These are phyloP conservation scores for Carnegiea gigantea DNA, from an alignment of 179 eudicot species.

Conservation along the genomic window DNA sequence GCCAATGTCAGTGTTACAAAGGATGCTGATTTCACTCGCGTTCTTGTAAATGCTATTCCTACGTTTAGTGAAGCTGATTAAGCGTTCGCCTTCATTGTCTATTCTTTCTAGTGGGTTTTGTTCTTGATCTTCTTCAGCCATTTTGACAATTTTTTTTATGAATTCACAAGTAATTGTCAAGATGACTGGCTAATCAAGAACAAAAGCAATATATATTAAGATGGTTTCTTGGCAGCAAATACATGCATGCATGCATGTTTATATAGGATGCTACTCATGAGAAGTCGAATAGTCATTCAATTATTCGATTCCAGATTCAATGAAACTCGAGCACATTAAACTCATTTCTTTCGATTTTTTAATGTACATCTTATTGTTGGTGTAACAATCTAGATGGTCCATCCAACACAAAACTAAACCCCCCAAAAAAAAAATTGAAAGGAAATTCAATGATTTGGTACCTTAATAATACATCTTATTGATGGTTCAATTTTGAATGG, in stretches of 20 bases:
- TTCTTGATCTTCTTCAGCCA: neutral
- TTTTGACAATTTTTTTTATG: neutral
- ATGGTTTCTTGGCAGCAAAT: neutral
- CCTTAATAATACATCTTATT: neutral
- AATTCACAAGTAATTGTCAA: neutral
- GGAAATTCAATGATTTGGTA: neutral
- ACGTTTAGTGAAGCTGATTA: constrained; percentile 1
- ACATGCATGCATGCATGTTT: neutral
- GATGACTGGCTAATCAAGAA: neutral
- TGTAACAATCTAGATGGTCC: too few species aligned
- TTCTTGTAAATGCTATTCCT: neutral
- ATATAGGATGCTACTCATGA: neutral
- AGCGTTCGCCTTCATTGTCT: neutral
- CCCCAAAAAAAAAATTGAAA: too few species aligned
- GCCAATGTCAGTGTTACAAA: neutral
- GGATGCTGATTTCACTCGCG: constrained; percentile 5
- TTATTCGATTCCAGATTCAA: neutral
- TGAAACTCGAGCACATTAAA: too few species aligned
- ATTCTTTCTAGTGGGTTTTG: neutral
- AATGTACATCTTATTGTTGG: too few species aligned
- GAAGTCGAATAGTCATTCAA: neutral
- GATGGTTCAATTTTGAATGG: too few species aligned
- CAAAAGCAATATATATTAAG: neutral
- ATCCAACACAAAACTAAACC: too few species aligned
- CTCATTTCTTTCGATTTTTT: too few species aligned